Percentiles rank a stretch among this genome's conserved stretches.
Evolutionary conservation across 805 yeast species (phyloP).

Genomic region (Ogataea nonfermentans): DNA sequence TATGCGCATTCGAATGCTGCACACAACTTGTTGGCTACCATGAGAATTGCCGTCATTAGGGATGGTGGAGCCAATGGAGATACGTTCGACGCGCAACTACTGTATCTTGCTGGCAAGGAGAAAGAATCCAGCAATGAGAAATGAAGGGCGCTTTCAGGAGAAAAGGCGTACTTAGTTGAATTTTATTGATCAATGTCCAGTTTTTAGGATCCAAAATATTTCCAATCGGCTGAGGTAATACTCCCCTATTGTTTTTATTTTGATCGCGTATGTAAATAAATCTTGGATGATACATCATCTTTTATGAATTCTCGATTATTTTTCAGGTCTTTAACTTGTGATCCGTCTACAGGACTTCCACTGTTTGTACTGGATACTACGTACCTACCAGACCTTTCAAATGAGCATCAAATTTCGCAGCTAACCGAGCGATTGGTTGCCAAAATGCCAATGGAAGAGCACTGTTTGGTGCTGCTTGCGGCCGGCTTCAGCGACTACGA

Average conservation of each 20-base stretch:
- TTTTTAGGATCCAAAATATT: not conserved
- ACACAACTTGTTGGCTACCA: constrained; percentile 73
- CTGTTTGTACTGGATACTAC: constrained; percentile 82
- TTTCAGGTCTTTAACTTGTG: constrained; percentile 58
- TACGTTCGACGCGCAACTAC: constrained; percentile 49
- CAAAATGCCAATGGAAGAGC: constrained; percentile 59
- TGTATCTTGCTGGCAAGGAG: constrained; percentile 27
- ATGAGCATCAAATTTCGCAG: constrained; percentile 41
- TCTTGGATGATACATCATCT: constrained; percentile 2
- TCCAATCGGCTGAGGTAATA: too few species aligned
- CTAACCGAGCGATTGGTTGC: constrained; percentile 57
- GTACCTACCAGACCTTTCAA: constrained; percentile 55
- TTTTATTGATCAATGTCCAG: not conserved
- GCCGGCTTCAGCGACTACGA: constrained; percentile 64
- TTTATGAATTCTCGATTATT: constrained; percentile 34
- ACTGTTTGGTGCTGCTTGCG: constrained; percentile 72
- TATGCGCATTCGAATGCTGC: constrained; percentile 86
- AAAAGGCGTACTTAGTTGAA: constrained; percentile 1
- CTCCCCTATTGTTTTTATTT: constrained; percentile 3
- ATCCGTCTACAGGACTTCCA: constrained; percentile 68
- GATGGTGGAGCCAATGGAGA: constrained; percentile 59
- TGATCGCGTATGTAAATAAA: not conserved
- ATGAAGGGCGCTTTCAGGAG: not conserved
- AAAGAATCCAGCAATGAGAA: constrained; percentile 11
- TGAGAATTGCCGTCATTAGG: constrained; percentile 78